These are phyloP conservation scores for Penicillium sp. DNA, from an alignment of 2,329 filamentous ascomycete species.

Conservation along the genomic window DNA sequence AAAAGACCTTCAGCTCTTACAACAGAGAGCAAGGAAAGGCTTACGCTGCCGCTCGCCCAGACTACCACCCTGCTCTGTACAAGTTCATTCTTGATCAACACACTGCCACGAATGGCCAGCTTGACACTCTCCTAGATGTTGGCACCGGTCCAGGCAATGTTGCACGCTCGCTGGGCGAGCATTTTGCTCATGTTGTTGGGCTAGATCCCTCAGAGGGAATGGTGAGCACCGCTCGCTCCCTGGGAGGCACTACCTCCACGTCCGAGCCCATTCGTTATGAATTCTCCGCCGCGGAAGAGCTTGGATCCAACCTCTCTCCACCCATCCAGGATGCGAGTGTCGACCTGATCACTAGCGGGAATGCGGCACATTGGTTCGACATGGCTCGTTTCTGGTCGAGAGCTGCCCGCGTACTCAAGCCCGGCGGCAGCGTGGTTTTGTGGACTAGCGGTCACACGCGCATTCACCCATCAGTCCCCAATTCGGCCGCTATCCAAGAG, in stretches of 20 bases:
- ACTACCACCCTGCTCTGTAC: slow-evolving; percentile 54
- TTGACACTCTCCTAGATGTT: slow-evolving; percentile 53
- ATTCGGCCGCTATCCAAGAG: slow-evolving; percentile 44
- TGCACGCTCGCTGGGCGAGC: slow-evolving; percentile 46
- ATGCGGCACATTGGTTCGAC: slow-evolving; percentile 61
- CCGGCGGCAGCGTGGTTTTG: slow-evolving; percentile 57
- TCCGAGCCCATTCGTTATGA: slow-evolving; percentile 45
- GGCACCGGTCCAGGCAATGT: slow-evolving; percentile 60
- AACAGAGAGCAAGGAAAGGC: slow-evolving; percentile 27
- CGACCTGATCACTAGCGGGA: slow-evolving; percentile 55
- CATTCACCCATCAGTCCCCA: slow-evolving; percentile 37
- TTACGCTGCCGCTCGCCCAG: slow-evolving; percentile 45
- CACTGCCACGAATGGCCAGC: slow-evolving; percentile 46
- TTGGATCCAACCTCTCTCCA: slow-evolving; percentile 35
- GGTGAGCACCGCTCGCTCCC: slow-evolving; percentile 50
- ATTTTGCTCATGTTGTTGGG: slow-evolving; percentile 52
- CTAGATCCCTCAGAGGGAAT: slow-evolving; percentile 57
- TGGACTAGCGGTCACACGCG: slow-evolving; percentile 45
- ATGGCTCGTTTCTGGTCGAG: slow-evolving; percentile 53
- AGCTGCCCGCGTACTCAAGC: slow-evolving; percentile 51
- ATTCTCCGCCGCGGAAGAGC: slow-evolving; percentile 48
- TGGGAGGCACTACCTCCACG: slow-evolving; percentile 35
- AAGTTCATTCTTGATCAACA: slow-evolving; percentile 51
- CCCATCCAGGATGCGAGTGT: slow-evolving; percentile 40
- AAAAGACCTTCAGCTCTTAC: slow-evolving; percentile 25